These are phyloP conservation scores for Cupressus sempervirens DNA, from an alignment of 75 land plant genomes.

Conservation along the genomic window DNA sequence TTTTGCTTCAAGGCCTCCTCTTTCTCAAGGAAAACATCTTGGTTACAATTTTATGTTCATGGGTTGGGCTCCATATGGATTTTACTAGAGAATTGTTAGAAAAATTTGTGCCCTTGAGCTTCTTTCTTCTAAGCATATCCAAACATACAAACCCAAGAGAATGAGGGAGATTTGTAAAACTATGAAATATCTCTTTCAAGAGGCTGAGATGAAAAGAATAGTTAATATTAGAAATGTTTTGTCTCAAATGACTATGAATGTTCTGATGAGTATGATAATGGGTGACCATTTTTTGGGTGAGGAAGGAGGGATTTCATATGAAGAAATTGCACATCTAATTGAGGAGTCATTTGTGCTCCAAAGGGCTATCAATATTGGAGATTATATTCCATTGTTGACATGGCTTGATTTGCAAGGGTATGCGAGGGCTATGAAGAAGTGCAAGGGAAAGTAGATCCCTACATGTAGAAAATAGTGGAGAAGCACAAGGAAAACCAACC, in stretches of 20 bases:
- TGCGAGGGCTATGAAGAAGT: conserved; percentile 8
- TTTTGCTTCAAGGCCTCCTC: too few relatives aligned
- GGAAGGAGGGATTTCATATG: not conserved
- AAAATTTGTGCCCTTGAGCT: too few relatives aligned
- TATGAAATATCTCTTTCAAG: not conserved
- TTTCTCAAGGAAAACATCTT: too few relatives aligned
- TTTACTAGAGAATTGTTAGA: too few relatives aligned
- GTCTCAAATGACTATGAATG: not conserved
- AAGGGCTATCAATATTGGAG: conserved; percentile 22
- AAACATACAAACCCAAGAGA: too few relatives aligned
- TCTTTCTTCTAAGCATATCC: too few relatives aligned
- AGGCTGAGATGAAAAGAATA: not conserved
- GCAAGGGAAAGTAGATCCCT: conserved; percentile 1
- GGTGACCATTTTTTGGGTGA: conserved; percentile 20
- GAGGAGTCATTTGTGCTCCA: conserved; percentile 10
- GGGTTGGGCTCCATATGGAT: too few relatives aligned
- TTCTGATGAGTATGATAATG: conserved; percentile 17
- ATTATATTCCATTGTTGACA: conserved; percentile 33
- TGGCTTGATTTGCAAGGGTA: conserved; percentile 40
- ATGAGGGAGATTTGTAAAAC: too few relatives aligned
- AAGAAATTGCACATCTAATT: conserved; percentile 17
- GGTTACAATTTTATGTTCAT: too few relatives aligned
- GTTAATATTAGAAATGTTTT: not conserved
- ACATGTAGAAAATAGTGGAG: conserved; percentile 22
- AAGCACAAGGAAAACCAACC: conserved; percentile 11